Percentiles rank a stretch among this genome's conserved stretches.
These are phyloP conservation scores for Fraxinus xanthoxyloides DNA, from an alignment of 305 asterid genomes.

Conservation along the genomic window DNA sequence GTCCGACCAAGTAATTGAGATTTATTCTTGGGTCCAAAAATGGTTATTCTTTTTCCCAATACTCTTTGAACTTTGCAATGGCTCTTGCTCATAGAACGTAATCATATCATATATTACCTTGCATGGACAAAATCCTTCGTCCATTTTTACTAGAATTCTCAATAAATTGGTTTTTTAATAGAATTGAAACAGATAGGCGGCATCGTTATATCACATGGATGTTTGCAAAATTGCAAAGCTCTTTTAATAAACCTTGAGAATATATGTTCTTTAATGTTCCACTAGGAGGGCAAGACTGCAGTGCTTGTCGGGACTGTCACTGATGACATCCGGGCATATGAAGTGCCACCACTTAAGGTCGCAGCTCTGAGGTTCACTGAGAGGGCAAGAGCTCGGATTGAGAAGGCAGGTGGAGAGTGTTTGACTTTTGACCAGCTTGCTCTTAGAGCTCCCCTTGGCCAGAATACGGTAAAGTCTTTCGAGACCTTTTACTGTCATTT, in stretches of 20 bases:
- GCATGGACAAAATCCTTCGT: neutral
- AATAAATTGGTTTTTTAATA: neutral
- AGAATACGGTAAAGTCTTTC: constrained; percentile 32
- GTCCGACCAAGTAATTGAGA: neutral
- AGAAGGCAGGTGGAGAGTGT: constrained; percentile 45
- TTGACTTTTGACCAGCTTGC: constrained; percentile 43
- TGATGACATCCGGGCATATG: constrained; percentile 30
- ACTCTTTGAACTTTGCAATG: neutral
- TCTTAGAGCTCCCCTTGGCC: constrained; percentile 41
- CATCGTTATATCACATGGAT: neutral
- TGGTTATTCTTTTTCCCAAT: neutral
- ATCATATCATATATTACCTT: neutral
- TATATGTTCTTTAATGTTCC: neutral
- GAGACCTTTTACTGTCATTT: neutral
- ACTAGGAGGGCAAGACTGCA: constrained; percentile 35
- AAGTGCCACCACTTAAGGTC: constrained; percentile 32
- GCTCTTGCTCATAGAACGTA: neutral
- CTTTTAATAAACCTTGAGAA: neutral
- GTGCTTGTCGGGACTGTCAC: constrained; percentile 39
- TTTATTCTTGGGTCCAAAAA: neutral
- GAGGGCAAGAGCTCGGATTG: constrained; percentile 38
- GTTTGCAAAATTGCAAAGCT: neutral
- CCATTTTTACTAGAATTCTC: neutral
- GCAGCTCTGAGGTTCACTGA: constrained; percentile 40
- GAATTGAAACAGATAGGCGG: neutral